Conservation (phyloP, 2,329 filamentous ascomycete species). For the Epicoccum sorghinum region DNA sequence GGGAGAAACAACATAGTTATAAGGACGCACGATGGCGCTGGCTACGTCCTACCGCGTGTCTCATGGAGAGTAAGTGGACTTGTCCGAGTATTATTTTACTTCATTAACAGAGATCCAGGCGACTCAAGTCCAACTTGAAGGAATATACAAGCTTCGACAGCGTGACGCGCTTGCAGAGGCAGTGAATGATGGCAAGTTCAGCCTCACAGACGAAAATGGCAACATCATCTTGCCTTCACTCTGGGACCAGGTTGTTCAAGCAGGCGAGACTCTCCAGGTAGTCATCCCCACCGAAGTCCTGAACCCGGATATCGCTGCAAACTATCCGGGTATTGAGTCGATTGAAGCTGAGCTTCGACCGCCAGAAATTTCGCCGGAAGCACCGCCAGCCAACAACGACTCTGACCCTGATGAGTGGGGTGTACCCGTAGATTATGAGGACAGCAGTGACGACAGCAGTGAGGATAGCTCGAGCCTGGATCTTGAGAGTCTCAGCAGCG, state of each 20-base stretch:
- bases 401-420: neutral
- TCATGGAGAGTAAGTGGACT: conserved; percentile 4
- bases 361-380: neutral
- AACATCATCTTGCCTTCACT: conserved; percentile 26
- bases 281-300: conserved; percentile 1
- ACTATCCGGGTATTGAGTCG: neutral
- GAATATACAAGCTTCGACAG: conserved; percentile 4
- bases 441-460: neutral
- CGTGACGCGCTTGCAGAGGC: conserved; percentile 3
- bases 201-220: conserved; percentile 14
- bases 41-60: conserved; percentile 9
- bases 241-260: conserved; percentile 24
- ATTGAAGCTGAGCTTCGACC: neutral
- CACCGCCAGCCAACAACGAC: no score
- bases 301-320: neutral
- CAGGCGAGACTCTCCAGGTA: conserved; percentile 13
- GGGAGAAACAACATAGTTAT: neutral
- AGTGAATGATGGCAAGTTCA: conserved; percentile 21
- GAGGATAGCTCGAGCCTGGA: neutral
- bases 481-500: conserved; percentile 1
- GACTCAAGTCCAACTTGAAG: neutral
- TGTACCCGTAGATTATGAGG: neutral
- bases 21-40: conserved; percentile 4
- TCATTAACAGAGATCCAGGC: neutral
- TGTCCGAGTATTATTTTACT: neutral